Evolutionary conservation across 208 protist genomes (phyloP).

Genomic region (Sergeia podlipaevii): DNA sequence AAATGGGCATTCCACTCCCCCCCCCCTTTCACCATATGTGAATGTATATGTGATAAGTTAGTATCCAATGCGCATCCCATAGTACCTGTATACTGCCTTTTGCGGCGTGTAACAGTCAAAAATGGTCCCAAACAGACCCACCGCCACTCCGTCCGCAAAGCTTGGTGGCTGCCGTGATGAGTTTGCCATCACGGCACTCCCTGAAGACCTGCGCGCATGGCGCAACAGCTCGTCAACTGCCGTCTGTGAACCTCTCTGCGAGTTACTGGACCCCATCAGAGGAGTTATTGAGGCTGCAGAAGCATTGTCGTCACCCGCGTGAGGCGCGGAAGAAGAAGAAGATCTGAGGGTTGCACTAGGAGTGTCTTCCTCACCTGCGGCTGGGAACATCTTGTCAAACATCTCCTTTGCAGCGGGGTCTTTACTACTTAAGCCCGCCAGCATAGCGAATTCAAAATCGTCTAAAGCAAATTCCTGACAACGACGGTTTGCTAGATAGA

Average conservation of each 20-base stretch:
- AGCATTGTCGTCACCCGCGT: not conserved
- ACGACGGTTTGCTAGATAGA: slow-evolving; percentile 53
- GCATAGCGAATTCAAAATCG: slow-evolving; percentile 55
- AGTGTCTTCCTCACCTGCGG: not conserved
- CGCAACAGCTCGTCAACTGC: slow-evolving; percentile 5
- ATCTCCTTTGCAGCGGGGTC: slow-evolving; percentile 8
- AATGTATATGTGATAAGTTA: too few species aligned
- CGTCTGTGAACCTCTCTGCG: not conserved
- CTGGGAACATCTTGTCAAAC: slow-evolving; percentile 13
- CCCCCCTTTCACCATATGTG: too few species aligned
- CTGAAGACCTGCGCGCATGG: not conserved
- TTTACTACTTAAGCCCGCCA: slow-evolving; percentile 23
- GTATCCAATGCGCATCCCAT: slow-evolving; percentile 70
- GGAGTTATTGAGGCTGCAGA: not conserved
- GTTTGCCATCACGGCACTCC: too few species aligned
- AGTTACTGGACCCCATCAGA: not conserved
- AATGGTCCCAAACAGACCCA: slow-evolving; percentile 72
- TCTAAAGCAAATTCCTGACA: slow-evolving; percentile 75
- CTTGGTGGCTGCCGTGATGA: slow-evolving; percentile 22
- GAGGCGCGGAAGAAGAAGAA: not conserved
- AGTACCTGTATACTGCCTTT: slow-evolving; percentile 63
- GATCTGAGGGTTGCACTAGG: not conserved
- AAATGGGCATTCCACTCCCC: too few species aligned
- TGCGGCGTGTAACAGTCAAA: slow-evolving; percentile 82
- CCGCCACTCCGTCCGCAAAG: slow-evolving; percentile 77